Conservation (phyloP, 1,284 basidiomycete genomes). For the Melampsora occidentalis region DNA sequence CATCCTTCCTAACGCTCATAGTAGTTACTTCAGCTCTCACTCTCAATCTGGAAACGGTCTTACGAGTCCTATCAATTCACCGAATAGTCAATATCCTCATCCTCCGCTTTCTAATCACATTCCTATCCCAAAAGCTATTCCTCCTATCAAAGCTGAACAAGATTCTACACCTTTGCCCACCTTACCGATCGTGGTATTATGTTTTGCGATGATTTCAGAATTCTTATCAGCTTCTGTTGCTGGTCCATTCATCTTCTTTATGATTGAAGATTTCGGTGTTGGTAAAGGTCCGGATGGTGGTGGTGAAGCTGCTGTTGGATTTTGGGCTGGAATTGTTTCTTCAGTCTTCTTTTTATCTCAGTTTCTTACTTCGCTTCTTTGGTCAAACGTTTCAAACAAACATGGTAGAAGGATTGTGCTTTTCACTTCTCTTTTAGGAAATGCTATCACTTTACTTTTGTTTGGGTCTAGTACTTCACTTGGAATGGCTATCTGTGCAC, state of each 20-base stretch:
- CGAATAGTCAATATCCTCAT: constrained; percentile 10
- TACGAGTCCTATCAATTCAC: constrained; percentile 6
- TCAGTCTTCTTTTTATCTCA: constrained; percentile 59
- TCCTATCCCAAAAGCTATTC: constrained; percentile 69
- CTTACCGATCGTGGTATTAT: constrained; percentile 85
- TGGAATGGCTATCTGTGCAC: constrained; percentile 75
- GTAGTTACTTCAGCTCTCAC: constrained; percentile 9
- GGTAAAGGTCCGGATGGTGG: constrained; percentile 58
- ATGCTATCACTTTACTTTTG: constrained; percentile 69
- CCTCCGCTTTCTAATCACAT: constrained; percentile 52
- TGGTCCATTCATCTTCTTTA: constrained; percentile 81
- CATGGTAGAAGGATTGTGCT: constrained; percentile 83
- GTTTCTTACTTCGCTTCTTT: constrained; percentile 85
- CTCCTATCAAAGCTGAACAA: constrained; percentile 61
- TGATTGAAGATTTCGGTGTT: constrained; percentile 77
- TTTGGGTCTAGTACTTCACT: constrained; percentile 79
- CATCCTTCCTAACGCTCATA: neutral
- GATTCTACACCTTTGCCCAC: constrained; percentile 70
- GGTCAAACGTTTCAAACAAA: constrained; percentile 89
- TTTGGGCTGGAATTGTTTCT: constrained; percentile 69
- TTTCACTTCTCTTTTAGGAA: constrained; percentile 77
- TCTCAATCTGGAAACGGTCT: constrained; percentile 1
- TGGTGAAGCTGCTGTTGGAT: constrained; percentile 70
- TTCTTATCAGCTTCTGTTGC: constrained; percentile 86
- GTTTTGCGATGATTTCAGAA: constrained; percentile 86